These are phyloP conservation scores for Phanerochaete carnosa DNA, from an alignment of 768 basidiomycete genomes.

Conservation along the genomic window DNA sequence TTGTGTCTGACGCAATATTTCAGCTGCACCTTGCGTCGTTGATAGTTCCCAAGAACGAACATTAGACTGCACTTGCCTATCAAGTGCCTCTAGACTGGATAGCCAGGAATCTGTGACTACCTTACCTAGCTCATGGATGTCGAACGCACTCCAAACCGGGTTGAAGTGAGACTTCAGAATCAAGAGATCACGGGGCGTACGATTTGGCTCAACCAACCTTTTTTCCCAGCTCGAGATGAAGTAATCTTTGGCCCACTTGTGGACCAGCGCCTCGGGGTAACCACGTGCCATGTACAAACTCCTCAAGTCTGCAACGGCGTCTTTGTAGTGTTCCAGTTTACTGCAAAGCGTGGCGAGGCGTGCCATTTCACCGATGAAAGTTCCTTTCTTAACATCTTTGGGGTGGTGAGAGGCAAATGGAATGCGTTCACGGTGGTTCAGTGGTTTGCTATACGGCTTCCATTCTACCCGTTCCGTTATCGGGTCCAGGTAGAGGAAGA, in stretches of 20 bases:
- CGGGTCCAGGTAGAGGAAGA: slow-evolving; percentile 22
- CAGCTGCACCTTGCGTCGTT: too few species aligned
- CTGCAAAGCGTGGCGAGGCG: slow-evolving; percentile 26
- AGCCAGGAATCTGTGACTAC: slow-evolving; percentile 25
- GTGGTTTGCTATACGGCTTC: slow-evolving; percentile 15
- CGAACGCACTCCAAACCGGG: slow-evolving; percentile 32
- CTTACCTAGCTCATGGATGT: slow-evolving; percentile 27
- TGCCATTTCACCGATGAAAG: slow-evolving; percentile 18
- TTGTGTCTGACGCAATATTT: too few species aligned
- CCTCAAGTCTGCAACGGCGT: slow-evolving; percentile 21
- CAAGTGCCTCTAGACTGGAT: neutral
- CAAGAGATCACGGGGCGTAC: slow-evolving; percentile 18
- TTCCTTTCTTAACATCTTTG: slow-evolving; percentile 19
- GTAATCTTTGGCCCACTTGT: slow-evolving; percentile 23
- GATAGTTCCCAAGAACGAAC: too few species aligned
- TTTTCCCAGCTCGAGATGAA: slow-evolving; percentile 27
- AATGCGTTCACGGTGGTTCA: slow-evolving; percentile 16
- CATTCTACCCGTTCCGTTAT: neutral
- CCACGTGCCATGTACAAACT: slow-evolving; percentile 29
- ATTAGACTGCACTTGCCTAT: too few species aligned
- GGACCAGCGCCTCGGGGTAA: slow-evolving; percentile 27
- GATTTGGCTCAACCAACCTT: slow-evolving; percentile 18
- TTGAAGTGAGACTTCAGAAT: slow-evolving; percentile 32
- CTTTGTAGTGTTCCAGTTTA: slow-evolving; percentile 22
- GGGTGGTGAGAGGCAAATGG: slow-evolving; percentile 18